Evolutionary conservation across 192 early-diverging fungal genomes (phyloP).

Genomic region (Coemansia biformis): DNA sequence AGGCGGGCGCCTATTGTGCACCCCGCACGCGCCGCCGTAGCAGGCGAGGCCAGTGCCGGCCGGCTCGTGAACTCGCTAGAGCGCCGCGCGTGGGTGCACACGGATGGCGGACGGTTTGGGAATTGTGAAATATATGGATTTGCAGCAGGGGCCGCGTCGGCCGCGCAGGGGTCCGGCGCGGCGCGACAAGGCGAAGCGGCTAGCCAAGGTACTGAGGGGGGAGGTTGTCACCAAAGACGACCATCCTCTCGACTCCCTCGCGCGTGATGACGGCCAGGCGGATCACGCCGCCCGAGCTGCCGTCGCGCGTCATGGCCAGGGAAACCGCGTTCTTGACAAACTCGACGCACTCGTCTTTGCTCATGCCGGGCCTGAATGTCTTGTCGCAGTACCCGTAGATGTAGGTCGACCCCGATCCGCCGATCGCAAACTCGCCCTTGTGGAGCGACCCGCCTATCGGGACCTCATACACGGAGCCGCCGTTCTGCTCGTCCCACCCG

Average conservation of each 20-base stretch:
- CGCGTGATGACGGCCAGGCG: constrained; percentile 90
- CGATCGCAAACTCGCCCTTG: constrained; percentile 87
- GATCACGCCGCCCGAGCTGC: constrained; percentile 93
- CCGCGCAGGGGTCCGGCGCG: no score
- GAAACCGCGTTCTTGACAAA: constrained; percentile 95
- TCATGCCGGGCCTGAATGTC: constrained; percentile 74
- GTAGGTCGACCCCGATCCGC: constrained; percentile 91
- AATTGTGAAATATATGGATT: constrained; percentile 1
- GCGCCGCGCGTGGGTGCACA: no score
- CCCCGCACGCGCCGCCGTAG: no score
- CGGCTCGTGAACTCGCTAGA: no score
- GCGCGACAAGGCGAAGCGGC: not conserved
- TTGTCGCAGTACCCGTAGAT: constrained; percentile 99
- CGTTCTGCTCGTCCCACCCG: constrained; percentile 92
- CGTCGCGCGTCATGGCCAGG: constrained; percentile 93
- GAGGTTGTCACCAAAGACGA: constrained; percentile 78
- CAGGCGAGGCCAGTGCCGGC: no score
- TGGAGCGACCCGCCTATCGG: constrained; percentile 92
- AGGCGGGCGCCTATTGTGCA: no score
- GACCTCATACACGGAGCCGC: constrained; percentile 82
- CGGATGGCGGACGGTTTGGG: no score
- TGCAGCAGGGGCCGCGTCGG: no score
- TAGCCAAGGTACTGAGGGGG: constrained; percentile 48
- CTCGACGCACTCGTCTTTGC: constrained; percentile 74
- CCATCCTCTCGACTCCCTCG: constrained; percentile 79